These are phyloP conservation scores for Coemansia sp. DNA, from an alignment of 192 early-diverging fungal genomes.

Conservation along the genomic window DNA sequence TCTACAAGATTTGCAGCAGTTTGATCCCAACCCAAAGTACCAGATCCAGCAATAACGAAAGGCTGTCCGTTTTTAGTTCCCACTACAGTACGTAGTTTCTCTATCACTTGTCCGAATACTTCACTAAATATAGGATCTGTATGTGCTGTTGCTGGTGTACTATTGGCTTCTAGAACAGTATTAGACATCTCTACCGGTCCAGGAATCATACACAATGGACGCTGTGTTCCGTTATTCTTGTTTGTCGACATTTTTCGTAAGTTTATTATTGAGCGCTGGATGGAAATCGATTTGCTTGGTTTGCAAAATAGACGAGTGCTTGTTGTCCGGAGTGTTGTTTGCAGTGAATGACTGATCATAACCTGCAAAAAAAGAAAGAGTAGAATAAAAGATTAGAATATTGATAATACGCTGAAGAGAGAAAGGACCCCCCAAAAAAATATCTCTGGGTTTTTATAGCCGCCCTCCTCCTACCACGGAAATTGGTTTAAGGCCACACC, in stretches of 20 bases:
- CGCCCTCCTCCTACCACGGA: not conserved
- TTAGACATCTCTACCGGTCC: constrained; percentile 94
- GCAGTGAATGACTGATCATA: not conserved
- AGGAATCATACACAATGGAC: constrained; percentile 93
- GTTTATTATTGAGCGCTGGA: not conserved
- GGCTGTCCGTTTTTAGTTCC: constrained; percentile 82
- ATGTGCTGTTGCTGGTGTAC: constrained; percentile 89
- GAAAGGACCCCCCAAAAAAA: not conserved
- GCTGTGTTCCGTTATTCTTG: constrained; percentile 31
- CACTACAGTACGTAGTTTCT: constrained; percentile 78
- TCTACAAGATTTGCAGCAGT: constrained; percentile 88
- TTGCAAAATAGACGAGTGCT: not conserved
- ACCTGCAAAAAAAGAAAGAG: not conserved
- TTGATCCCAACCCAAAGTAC: constrained; percentile 99
- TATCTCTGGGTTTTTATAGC: not conserved
- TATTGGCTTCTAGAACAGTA: constrained; percentile 80
- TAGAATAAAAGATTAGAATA: no score
- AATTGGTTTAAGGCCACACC: no score
- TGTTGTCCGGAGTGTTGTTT: not conserved
- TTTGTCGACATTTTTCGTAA: constrained; percentile 5
- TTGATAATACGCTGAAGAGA: no score
- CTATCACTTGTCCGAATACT: constrained; percentile 82
- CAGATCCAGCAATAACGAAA: constrained; percentile 91
- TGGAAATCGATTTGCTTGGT: not conserved
- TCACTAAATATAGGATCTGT: constrained; percentile 88